Conservation (phyloP, 768 basidiomycete species). For the Pleurotus platypus region DNA sequence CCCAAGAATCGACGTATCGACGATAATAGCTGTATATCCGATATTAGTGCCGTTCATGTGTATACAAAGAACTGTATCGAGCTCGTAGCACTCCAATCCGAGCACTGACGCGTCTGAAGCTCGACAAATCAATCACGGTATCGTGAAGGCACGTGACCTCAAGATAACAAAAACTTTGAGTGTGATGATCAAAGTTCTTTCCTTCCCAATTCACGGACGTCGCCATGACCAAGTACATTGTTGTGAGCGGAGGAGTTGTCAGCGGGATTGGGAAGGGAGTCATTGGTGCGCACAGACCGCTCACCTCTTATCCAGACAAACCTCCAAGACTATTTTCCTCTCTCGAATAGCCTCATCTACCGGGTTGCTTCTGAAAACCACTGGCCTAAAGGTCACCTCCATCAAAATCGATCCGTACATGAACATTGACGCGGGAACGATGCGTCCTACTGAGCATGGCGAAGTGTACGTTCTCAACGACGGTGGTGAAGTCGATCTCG, state of each 20-base stretch:
- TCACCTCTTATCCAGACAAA: conserved; percentile 13
- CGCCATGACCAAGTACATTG: conserved; percentile 90
- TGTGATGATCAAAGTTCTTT: neutral
- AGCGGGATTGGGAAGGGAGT: conserved; percentile 99
- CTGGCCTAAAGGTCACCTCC: conserved; percentile 93
- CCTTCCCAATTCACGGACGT: neutral
- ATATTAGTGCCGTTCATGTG: no score
- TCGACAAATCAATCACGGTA: no score
- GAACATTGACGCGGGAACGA: conserved; percentile 99
- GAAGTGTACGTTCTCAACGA: conserved; percentile 99
- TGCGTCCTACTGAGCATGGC: conserved; percentile 99
- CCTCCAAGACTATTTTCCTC: conserved; percentile 1
- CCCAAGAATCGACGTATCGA: no score
- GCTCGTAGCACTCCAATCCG: no score
- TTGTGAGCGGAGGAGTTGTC: conserved; percentile 96
- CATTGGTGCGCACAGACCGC: conserved; percentile 68
- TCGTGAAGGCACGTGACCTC: no score
- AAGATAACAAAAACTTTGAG: no score
- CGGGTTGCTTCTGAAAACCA: conserved; percentile 90
- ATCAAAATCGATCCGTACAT: conserved; percentile 99
- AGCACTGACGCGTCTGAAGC: no score
- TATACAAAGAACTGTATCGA: no score
- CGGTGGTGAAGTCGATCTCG: conserved; percentile 96
- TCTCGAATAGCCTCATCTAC: conserved; percentile 82
- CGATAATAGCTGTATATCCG: no score